A percentile compares a stretch with the other conserved stretches of the same genome.
These are phyloP conservation scores for Fusarium chaquense DNA, from an alignment of 2,329 filamentous ascomycete species.

Conservation along the genomic window DNA sequence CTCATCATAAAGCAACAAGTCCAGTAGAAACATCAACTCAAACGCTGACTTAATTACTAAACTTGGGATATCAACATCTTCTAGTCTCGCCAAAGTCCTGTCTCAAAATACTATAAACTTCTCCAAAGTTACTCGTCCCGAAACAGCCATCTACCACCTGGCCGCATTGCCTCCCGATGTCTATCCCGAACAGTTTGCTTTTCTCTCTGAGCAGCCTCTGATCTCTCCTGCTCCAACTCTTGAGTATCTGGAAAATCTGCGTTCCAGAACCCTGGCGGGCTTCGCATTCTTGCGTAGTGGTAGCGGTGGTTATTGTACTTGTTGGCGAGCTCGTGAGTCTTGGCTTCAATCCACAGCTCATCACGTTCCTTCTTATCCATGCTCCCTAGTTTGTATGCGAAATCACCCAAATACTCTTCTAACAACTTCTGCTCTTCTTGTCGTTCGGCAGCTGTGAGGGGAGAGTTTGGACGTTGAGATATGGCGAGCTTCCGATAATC, in stretches of 20 bases:
- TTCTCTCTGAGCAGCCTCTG: slow-evolving; percentile 73
- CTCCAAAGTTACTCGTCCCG: slow-evolving; percentile 73
- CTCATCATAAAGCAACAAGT: neutral
- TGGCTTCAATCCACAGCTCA: slow-evolving; percentile 79
- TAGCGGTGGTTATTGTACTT: slow-evolving; percentile 82
- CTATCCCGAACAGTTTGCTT: slow-evolving; percentile 76
- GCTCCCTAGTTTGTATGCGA: slow-evolving; percentile 67
- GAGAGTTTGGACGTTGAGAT: slow-evolving; percentile 58
- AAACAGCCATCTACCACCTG: slow-evolving; percentile 82
- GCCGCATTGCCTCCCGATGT: slow-evolving; percentile 83
- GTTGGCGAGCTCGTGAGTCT: slow-evolving; percentile 78
- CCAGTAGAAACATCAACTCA: neutral
- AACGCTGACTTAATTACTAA: neutral
- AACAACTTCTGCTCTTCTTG: slow-evolving; percentile 63
- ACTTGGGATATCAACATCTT: neutral
- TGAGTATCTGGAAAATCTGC: slow-evolving; percentile 91
- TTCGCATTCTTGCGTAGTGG: slow-evolving; percentile 75
- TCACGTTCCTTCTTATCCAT: slow-evolving; percentile 72
- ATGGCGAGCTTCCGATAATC: slow-evolving; percentile 75
- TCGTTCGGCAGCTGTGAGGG: slow-evolving; percentile 52
- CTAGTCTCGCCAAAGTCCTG: slow-evolving; percentile 3
- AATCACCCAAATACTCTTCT: slow-evolving; percentile 68
- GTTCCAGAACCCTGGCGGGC: slow-evolving; percentile 91
- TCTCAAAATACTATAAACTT: neutral
- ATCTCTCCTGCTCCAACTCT: slow-evolving; percentile 74